A percentile compares a stretch with the other conserved stretches of the same genome.
Evolutionary conservation across 1,284 basidiomycete species (phyloP).

Genomic region (Tilletia walkeri): DNA sequence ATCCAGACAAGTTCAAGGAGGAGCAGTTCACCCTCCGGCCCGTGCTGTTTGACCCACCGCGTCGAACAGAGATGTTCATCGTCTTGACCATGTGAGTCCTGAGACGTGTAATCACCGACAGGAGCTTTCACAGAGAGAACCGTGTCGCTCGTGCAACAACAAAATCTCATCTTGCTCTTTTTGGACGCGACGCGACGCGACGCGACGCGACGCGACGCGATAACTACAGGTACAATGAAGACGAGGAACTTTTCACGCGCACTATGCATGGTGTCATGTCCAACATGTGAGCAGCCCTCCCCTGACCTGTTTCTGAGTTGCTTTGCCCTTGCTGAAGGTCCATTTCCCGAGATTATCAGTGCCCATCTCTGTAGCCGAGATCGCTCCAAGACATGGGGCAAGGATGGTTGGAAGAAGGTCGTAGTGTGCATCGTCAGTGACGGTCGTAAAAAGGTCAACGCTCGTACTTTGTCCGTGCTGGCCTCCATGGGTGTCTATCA

Average conservation of each 20-base stretch:
- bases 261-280: slow-evolving; percentile 54
- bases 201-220: background rate
- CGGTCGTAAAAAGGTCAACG: slow-evolving; percentile 79
- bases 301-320: background rate
- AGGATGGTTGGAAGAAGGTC: slow-evolving; percentile 90
- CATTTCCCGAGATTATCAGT: background rate
- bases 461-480: slow-evolving; percentile 72
- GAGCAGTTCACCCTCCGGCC: slow-evolving; percentile 51
- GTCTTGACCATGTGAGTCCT: slow-evolving; percentile 46
- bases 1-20: slow-evolving; percentile 32
- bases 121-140: too few relatives aligned
- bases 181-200: background rate
- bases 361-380: slow-evolving; percentile 73
- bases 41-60: slow-evolving; percentile 48
- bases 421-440: slow-evolving; percentile 86
- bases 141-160: too few relatives aligned
- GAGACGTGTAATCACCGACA: background rate
- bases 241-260: slow-evolving; percentile 41
- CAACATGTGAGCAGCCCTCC: slow-evolving; percentile 33
- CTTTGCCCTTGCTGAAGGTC: slow-evolving; percentile 53
- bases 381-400: slow-evolving; percentile 87
- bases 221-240: slow-evolving; percentile 21
- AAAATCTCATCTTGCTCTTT: too few relatives aligned
- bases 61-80: slow-evolving; percentile 52
- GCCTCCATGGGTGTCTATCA: slow-evolving; percentile 82